Percentiles rank a stretch among this genome's conserved stretches.
Evolutionary conservation across 2,329 filamentous ascomycete genomes (phyloP).

Genomic region (Fusarium dimerum): DNA sequence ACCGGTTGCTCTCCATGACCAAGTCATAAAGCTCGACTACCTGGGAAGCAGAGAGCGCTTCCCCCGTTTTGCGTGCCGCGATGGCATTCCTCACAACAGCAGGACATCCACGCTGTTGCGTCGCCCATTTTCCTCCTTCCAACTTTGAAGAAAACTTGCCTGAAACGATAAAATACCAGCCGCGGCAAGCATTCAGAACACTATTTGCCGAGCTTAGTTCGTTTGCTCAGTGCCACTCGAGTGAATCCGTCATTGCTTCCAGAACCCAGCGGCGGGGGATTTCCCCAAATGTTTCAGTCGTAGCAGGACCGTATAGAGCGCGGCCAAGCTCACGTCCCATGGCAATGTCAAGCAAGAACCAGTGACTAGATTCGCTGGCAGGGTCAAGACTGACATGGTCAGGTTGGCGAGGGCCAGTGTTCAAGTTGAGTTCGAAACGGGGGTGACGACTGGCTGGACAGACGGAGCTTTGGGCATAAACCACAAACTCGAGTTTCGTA

Average conservation of each 20-base stretch:
- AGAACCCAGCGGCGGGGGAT: conserved; percentile 1
- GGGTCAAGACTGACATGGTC: conserved; percentile 9
- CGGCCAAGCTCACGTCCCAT: conserved; percentile 7
- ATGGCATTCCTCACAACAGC: no score
- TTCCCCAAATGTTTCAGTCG: not conserved
- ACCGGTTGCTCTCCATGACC: no score
- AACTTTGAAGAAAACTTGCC: no score
- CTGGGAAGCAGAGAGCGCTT: no score
- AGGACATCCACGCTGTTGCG: no score
- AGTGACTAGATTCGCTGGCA: conserved; percentile 4
- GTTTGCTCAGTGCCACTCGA: conserved; percentile 9
- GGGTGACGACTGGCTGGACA: conserved; percentile 3
- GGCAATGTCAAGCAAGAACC: conserved; percentile 11
- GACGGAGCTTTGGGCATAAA: conserved; percentile 1
- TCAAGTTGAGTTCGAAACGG: conserved; percentile 10
- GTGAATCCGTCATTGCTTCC: conserved; percentile 2
- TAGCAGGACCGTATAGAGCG: not conserved
- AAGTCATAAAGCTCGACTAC: no score
- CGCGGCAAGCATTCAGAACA: conserved; percentile 9
- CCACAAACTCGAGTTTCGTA: conserved; percentile 11
- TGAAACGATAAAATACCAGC: no score
- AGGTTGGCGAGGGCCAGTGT: conserved; percentile 4
- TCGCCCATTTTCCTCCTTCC: no score
- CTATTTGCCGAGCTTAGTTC: not conserved
- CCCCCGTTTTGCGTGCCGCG: no score